phyloP scores from a whole-genome alignment of 331 rosid species.

The Rhamnella rubrinervis region DNA sequence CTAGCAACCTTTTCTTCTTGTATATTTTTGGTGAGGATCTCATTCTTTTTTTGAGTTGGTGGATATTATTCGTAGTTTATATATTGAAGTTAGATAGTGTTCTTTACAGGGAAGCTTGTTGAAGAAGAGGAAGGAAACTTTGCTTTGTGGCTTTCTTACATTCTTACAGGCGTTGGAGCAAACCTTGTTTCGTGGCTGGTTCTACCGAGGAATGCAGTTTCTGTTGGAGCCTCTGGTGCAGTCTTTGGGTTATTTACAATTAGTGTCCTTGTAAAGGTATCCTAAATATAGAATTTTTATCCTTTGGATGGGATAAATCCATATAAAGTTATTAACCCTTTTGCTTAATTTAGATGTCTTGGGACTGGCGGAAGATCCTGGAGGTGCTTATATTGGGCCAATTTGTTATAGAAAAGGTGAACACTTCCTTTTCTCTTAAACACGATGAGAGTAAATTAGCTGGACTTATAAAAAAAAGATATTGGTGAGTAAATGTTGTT shows the following conservation, averaged over 20 bases:
- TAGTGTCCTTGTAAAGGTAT: constrained; percentile 90
- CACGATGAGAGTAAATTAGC: too few species aligned
- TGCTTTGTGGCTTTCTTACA: constrained; percentile 88
- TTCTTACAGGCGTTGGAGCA: constrained; percentile 89
- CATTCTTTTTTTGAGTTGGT: constrained; percentile 8
- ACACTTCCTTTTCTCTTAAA: constrained; percentile 1
- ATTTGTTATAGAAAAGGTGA: constrained; percentile 88
- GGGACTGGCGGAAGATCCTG: constrained; percentile 99
- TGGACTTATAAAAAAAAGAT: too few species aligned
- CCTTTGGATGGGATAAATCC: constrained; percentile 6
- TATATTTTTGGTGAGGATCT: constrained; percentile 83
- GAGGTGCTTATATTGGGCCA: constrained; percentile 97
- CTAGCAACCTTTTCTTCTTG: constrained; percentile 97
- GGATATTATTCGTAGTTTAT: neutral
- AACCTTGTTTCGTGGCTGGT: constrained; percentile 92
- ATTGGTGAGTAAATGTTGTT: too few species aligned
- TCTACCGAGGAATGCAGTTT: constrained; percentile 86
- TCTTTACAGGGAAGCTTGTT: constrained; percentile 77
- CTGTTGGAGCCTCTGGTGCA: constrained; percentile 98
- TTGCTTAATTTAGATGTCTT: constrained; percentile 64
- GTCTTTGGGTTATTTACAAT: constrained; percentile 89
- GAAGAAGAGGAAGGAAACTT: constrained; percentile 98
- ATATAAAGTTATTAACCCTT: constrained; percentile 10
- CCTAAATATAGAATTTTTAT: neutral
- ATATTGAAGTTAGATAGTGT: constrained; percentile 15